phyloP scores from a whole-genome alignment of 345 rosid species.

The Populus pruinosa region DNA sequence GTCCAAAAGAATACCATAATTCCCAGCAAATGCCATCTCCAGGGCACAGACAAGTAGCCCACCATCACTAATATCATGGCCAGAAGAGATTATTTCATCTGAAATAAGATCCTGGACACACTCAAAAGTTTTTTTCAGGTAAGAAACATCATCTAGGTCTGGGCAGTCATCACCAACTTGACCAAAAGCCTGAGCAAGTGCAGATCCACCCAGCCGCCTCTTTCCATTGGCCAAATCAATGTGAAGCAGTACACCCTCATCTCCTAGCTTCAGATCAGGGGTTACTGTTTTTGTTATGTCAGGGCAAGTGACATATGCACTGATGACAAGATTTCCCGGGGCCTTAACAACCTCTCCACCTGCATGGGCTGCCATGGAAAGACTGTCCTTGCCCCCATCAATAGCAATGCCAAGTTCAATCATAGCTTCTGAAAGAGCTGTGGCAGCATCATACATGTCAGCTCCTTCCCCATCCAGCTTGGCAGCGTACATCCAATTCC shows the following conservation, averaged over 20 bases:
- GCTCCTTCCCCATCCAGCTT: slow-evolving; percentile 96
- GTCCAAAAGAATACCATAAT: slow-evolving; percentile 57
- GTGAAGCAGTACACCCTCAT: slow-evolving; percentile 68
- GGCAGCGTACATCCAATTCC: slow-evolving; percentile 99
- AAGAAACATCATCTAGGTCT: slow-evolving; percentile 75
- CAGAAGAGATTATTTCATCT: slow-evolving; percentile 67
- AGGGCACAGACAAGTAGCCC: slow-evolving; percentile 68
- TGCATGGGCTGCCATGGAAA: slow-evolving; percentile 89
- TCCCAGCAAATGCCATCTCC: slow-evolving; percentile 97
- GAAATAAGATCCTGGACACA: slow-evolving; percentile 65
- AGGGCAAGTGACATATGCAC: slow-evolving; percentile 78
- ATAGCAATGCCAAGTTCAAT: slow-evolving; percentile 91
- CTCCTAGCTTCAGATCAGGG: slow-evolving; percentile 77
- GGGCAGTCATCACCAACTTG: slow-evolving; percentile 88
- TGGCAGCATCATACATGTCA: slow-evolving; percentile 90
- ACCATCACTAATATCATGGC: slow-evolving; percentile 95
- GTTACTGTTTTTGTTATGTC: slow-evolving; percentile 90
- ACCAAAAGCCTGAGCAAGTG: slow-evolving; percentile 79
- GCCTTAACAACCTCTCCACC: slow-evolving; percentile 84
- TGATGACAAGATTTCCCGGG: slow-evolving; percentile 92
- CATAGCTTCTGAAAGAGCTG: slow-evolving; percentile 80
- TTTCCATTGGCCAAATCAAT: slow-evolving; percentile 86
- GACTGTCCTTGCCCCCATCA: slow-evolving; percentile 95
- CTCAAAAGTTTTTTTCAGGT: slow-evolving; percentile 65
- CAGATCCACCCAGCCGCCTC: slow-evolving; percentile 83